Percentiles rank a stretch among this genome's conserved stretches.
These are phyloP conservation scores for Fusarium bactridioides DNA, from an alignment of 2,329 filamentous ascomycete species.

Conservation along the genomic window DNA sequence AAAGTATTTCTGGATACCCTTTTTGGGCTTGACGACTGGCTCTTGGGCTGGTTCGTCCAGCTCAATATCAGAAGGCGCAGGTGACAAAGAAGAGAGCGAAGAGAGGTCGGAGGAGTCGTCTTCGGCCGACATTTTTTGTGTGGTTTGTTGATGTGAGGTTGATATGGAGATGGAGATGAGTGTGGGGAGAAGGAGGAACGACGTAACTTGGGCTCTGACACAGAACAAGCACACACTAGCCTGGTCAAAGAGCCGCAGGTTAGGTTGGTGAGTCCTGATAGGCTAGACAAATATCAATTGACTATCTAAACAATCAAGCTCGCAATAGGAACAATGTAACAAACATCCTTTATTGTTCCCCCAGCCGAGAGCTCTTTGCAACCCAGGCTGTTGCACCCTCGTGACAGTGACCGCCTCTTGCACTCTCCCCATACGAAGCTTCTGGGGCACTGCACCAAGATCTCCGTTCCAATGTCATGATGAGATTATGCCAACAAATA, in stretches of 20 bases:
- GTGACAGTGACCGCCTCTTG: neutral
- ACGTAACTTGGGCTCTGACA: constrained; percentile 41
- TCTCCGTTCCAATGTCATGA: neutral
- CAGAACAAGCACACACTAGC: constrained; percentile 45
- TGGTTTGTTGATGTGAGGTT: constrained; percentile 40
- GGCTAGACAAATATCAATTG: constrained; percentile 40
- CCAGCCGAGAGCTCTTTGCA: neutral
- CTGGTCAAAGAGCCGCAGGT: constrained; percentile 44
- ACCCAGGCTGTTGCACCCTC: neutral
- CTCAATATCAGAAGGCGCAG: constrained; percentile 55
- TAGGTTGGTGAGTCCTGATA: constrained; percentile 44
- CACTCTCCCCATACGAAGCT: neutral
- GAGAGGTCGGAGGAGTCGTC: constrained; percentile 72
- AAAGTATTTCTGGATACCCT: constrained; percentile 73
- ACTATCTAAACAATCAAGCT: constrained; percentile 23
- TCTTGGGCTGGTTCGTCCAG: constrained; percentile 56
- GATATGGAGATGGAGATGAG: constrained; percentile 39
- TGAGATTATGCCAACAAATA: constrained; percentile 3
- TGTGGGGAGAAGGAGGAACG: constrained; percentile 45
- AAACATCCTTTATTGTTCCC: constrained; percentile 14
- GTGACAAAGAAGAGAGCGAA: constrained; percentile 60
- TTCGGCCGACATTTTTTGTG: constrained; percentile 62
- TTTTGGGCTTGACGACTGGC: constrained; percentile 57
- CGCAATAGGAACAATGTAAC: constrained; percentile 18
- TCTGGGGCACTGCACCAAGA: neutral